A percentile compares a stretch with the other conserved stretches of the same genome.
Conservation (phyloP, 371 early-diverging fungal species). For the Syncephalis fuscata region DNA sequence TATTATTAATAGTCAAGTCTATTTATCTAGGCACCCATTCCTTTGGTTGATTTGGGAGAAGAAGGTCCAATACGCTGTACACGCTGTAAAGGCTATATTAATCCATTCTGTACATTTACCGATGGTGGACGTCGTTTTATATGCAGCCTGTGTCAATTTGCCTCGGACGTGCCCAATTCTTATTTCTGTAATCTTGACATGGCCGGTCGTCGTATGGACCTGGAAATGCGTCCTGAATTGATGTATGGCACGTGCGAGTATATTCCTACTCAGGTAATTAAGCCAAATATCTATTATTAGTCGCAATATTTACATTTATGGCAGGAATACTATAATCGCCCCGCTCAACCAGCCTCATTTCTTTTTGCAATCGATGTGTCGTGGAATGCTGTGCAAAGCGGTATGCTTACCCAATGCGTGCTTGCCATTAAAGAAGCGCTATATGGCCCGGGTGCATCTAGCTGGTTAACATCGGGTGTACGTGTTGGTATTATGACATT, state of each 20-base stretch:
- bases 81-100: constrained; percentile 89
- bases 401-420: constrained; percentile 51
- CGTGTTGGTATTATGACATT: constrained; percentile 80
- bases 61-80: constrained; percentile 82
- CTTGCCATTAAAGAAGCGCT: constrained; percentile 43
- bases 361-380: constrained; percentile 92
- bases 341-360: constrained; percentile 48
- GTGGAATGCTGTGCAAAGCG: constrained; percentile 61
- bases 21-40: constrained; percentile 38
- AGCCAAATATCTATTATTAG: too few relatives aligned
- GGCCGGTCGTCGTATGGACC: constrained; percentile 73
- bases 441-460: constrained; percentile 27
- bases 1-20: not conserved
- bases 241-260: constrained; percentile 78
- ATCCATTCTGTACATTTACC: constrained; percentile 70
- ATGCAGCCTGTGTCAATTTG: constrained; percentile 84
- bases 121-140: constrained; percentile 79
- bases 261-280: constrained; percentile 56
- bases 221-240: constrained; percentile 79
- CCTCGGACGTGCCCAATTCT: constrained; percentile 47
- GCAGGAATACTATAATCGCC: constrained; percentile 37
- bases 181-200: constrained; percentile 90
- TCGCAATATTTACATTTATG: constrained; percentile 15
- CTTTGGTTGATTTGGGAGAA: constrained; percentile 78
- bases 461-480: constrained; percentile 26